Evolutionary conservation across 768 basidiomycete species (phyloP), one percentile per base, ranked within the genome.

Genomic region (Megacollybia marginata): DNA sequence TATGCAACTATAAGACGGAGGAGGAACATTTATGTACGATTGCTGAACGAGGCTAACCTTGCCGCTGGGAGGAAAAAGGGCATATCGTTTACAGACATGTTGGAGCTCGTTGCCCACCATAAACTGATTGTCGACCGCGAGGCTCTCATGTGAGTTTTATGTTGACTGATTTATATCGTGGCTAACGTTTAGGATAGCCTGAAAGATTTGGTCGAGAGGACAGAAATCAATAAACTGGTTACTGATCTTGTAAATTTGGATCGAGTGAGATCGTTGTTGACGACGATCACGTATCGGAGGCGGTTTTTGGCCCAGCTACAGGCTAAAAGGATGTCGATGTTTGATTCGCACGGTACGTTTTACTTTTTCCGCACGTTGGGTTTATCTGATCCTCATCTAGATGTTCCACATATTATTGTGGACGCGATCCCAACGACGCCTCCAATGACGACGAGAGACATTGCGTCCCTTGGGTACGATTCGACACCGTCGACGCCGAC

Each of bases 21-120:
- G 38, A 77, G 86, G 55, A 75, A 74, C 3, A 67, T 83, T 18
- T 94, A 88, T 60, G 80, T 78, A 56, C 76, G 86, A 18, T 67
- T 97, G 1, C 92, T 86, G 57, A 87, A 95, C 59, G 95, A 97
- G 70, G 93, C 94, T 2, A 73, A 63, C 28, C 71, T 69, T 55
- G 78, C 93, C 32, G 76, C 82, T 3, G 81, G 83, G 53, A 77
- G 85, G 52, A 76, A 74, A 32, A 81, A 82, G 1, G 93, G 93
- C 9, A 91, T 98, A 52, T 88, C 90, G 19, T 97, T 97, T 71
- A 89, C 83, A 1, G 79, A 82, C 42, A 95, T 95, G 89, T 75
- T 98, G 2, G 62, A 88, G 33, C 68, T 97, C 42, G 69, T 98
- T 36, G 86, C 90, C 1, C 95, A 96, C 62, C 85, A 97, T 69